These are phyloP conservation scores for Zygosaccharomyces sapae DNA, from an alignment of 1,139 yeast genomes.

Conservation along the genomic window DNA sequence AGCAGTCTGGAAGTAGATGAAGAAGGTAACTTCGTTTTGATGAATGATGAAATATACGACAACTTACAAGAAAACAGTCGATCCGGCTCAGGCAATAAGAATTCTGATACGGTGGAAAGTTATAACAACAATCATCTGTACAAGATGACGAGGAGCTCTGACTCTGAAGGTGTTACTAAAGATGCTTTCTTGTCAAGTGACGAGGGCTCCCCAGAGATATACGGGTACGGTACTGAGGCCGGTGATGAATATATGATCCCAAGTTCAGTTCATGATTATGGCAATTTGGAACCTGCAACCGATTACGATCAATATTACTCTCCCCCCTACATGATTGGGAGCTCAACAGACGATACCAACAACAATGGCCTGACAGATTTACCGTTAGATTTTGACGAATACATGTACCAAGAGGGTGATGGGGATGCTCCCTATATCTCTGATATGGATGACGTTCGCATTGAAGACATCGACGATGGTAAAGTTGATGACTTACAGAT, in stretches of 20 bases:
- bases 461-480: slow-evolving; percentile 27
- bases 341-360: slow-evolving; percentile 7
- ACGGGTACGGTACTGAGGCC: not conserved
- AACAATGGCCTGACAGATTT: slow-evolving; percentile 7
- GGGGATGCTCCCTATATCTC: slow-evolving; percentile 10
- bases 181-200: not conserved
- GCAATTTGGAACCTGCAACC: not conserved
- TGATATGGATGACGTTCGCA: slow-evolving; percentile 13
- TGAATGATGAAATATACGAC: slow-evolving; percentile 14
- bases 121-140: slow-evolving; percentile 23
- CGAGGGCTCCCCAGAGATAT: not conserved
- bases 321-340: slow-evolving; percentile 3
- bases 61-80: slow-evolving; percentile 7
- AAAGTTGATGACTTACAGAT: slow-evolving; percentile 30
- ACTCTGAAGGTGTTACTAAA: not conserved
- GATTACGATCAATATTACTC: not conserved
- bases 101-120: slow-evolving; percentile 21
- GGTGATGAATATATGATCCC: not conserved
- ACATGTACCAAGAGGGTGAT: slow-evolving; percentile 10
- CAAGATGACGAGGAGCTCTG: slow-evolving; percentile 13
- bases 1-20: slow-evolving; percentile 23
- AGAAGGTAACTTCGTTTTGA: slow-evolving; percentile 22
- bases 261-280: not conserved
- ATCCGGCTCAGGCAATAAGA: slow-evolving; percentile 11
- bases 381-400: slow-evolving; percentile 10